These are phyloP conservation scores for Talaromyces sp. DNA, from an alignment of 2,329 filamentous ascomycete genomes.

Conservation along the genomic window DNA sequence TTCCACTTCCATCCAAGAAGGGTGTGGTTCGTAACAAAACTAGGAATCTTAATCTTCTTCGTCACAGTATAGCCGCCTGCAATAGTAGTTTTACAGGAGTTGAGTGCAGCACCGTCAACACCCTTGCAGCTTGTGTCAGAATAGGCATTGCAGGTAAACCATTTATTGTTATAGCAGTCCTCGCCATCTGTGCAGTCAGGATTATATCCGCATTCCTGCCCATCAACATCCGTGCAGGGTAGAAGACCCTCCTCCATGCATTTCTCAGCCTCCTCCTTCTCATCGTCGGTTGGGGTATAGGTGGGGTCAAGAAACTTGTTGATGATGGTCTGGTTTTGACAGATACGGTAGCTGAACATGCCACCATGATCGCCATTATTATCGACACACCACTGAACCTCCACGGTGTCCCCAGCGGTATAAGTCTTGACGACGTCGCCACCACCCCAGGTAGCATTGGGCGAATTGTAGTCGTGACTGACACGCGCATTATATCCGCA, in stretches of 20 bases:
- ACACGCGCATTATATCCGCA: conserved; percentile 54
- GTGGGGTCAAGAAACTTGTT: conserved; percentile 46
- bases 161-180: conserved; percentile 48
- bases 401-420: conserved; percentile 41
- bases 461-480: conserved; percentile 51
- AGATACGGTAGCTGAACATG: conserved; percentile 55
- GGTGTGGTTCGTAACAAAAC: conserved; percentile 48
- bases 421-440: conserved; percentile 40
- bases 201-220: conserved; percentile 47
- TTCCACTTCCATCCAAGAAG: conserved; percentile 53
- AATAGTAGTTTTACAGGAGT: conserved; percentile 50
- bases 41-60: conserved; percentile 49
- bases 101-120: conserved; percentile 41
- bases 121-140: conserved; percentile 31
- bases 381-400: conserved; percentile 55
- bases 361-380: conserved; percentile 55
- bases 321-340: conserved; percentile 48
- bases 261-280: conserved; percentile 52
- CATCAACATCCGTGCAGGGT: conserved; percentile 47
- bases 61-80: conserved; percentile 52
- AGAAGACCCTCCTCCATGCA: conserved; percentile 49
- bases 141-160: conserved; percentile 47
- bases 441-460: conserved; percentile 42
- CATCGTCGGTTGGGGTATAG: conserved; percentile 47
- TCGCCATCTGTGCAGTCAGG: conserved; percentile 44